Base-by-base conservation (phyloP, 2,329 filamentous ascomycete species). In the Hawksworthiomyces lignivorus region DNA sequence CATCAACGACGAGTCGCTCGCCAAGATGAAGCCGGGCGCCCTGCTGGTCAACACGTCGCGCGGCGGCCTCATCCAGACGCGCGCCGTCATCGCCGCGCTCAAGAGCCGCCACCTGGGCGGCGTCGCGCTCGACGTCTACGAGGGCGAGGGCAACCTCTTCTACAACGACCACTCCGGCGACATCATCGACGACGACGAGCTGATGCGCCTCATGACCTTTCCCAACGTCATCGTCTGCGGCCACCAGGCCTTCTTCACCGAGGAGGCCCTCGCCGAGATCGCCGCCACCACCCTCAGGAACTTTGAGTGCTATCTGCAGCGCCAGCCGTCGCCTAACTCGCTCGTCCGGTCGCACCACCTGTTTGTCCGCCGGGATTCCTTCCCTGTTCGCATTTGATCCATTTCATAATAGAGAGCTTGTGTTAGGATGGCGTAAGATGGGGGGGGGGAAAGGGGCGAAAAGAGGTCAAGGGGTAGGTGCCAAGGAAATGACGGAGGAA, bases 231-330 rank as follows among this genome's bases (percentile, higher is more conserved):
- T 84, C 33, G 62, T 84, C 45, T 80, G 73, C 48, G 79, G 80
- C 0, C 80, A 84, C 51, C 80, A 84, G 62, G 80, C 76, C 2
- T 84, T 84, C 61, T 80, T 84, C 52, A 84, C 80, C 5, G 62
- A 72, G 26, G 79, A 84, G 60, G 80, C 80, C 1, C 60, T 84
- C 36, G 62, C 63, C 7, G 77, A 82, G 59, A 84, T 84, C 51
- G 71, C 79, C 2, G 68, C 72, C 34, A 72, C 67, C 39, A 82
- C 78, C 2, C 52, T 82, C 46, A 58, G 62, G 43, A 83, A 82
- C 54, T 53, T 80, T 4, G 62, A 63, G 21, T 68, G 73, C 46
- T 69, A 71, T 15, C 51, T 57, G 19, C 47, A 45, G 9, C 53
- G 48, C 1, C 52, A 54, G 14, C 54, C 53, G 2, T 68, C 67